Conservation (phyloP, 2,329 filamentous ascomycete species). For the Phialemonium atrogriseum region DNA sequence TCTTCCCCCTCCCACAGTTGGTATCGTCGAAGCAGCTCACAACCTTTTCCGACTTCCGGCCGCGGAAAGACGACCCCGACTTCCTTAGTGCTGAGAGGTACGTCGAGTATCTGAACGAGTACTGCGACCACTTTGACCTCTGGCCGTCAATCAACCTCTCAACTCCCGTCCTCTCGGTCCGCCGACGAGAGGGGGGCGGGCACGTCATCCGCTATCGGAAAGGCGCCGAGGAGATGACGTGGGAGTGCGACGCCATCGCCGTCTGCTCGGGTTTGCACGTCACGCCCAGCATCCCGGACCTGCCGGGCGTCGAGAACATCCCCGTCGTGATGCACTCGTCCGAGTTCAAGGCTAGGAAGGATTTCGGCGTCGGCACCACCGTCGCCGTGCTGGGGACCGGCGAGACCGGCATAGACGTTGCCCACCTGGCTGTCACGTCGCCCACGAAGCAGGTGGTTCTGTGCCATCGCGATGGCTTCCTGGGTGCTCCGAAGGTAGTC, state of each 20-base stretch:
- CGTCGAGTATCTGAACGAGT: slow-evolving; percentile 25
- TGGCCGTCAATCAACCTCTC: slow-evolving; percentile 23
- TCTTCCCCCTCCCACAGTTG: slow-evolving; percentile 13
- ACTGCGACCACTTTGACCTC: slow-evolving; percentile 23
- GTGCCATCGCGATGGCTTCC: slow-evolving; percentile 28
- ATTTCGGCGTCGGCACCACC: slow-evolving; percentile 24
- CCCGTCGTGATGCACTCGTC: slow-evolving; percentile 23
- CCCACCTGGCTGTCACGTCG: slow-evolving; percentile 25
- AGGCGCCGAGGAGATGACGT: slow-evolving; percentile 5
- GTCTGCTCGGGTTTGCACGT: slow-evolving; percentile 28
- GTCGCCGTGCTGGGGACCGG: slow-evolving; percentile 27
- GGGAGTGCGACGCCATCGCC: slow-evolving; percentile 26
- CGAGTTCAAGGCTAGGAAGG: slow-evolving; percentile 22
- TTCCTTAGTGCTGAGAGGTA: slow-evolving; percentile 24
- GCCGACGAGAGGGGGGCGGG: slow-evolving; percentile 8
- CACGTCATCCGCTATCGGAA: slow-evolving; percentile 13
- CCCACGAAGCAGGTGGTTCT: slow-evolving; percentile 25
- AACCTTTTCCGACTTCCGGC: slow-evolving; percentile 34
- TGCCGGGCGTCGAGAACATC: slow-evolving; percentile 21
- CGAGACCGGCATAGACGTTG: slow-evolving; percentile 28
- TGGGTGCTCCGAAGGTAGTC: slow-evolving; percentile 24
- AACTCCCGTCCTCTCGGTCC: slow-evolving; percentile 16
- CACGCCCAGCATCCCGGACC: slow-evolving; percentile 19
- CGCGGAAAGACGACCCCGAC: slow-evolving; percentile 23
- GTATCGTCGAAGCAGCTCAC: slow-evolving; percentile 37